Evolutionary conservation across 805 yeast genomes (phyloP).

Genomic region (Danielia reshetovae): DNA sequence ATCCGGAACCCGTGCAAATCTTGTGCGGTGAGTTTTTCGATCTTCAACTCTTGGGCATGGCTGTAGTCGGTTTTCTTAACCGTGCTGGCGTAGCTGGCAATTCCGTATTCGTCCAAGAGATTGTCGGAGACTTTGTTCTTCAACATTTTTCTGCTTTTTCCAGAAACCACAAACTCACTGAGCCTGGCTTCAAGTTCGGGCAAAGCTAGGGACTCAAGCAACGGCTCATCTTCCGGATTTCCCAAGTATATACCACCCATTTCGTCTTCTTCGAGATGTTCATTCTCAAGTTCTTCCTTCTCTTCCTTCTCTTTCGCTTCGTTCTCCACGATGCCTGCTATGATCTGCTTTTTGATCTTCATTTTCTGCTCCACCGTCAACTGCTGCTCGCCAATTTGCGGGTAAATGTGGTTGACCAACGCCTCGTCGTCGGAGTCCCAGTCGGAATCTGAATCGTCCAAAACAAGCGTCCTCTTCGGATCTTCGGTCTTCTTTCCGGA

Average conservation of each 20-base stretch:
- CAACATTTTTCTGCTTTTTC: constrained; percentile 28
- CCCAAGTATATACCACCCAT: constrained; percentile 40
- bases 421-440: constrained; percentile 42
- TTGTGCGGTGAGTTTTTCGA: constrained; percentile 21
- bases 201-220: constrained; percentile 4
- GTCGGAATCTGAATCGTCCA: constrained; percentile 32
- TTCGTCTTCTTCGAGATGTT: constrained; percentile 14
- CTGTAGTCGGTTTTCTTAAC: constrained; percentile 28
- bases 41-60: constrained; percentile 16
- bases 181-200: constrained; percentile 16
- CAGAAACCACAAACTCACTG: constrained; percentile 14
- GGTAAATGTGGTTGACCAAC: constrained; percentile 37
- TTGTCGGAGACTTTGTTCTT: constrained; percentile 27
- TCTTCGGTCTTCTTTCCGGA: constrained; percentile 23
- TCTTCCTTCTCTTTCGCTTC: constrained; percentile 9
- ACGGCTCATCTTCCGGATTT: constrained; percentile 8
- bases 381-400: constrained; percentile 32
- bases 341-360: constrained; percentile 33
- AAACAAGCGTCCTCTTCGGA: constrained; percentile 8
- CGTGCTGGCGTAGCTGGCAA: constrained; percentile 27
- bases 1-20: constrained; percentile 35
- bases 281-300: too few relatives aligned
- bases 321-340: constrained; percentile 13
- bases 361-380: constrained; percentile 31
- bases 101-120: constrained; percentile 37